Conservation (phyloP, 2,329 filamentous ascomycete genomes). For the Ophiostoma piceae region DNA sequence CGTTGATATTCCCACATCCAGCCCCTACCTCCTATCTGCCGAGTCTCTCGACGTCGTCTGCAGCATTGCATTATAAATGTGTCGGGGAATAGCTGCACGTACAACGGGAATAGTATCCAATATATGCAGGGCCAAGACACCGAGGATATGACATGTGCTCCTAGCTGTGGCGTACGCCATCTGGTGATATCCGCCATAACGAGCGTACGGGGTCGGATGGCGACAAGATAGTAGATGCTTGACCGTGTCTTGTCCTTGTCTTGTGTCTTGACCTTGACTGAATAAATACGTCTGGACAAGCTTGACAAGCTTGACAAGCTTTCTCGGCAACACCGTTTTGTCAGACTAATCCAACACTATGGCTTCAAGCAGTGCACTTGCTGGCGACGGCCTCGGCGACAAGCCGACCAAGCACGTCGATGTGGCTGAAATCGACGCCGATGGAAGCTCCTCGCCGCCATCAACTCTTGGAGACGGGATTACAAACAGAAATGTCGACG, state of each 20-base stretch:
- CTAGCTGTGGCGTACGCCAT: not conserved
- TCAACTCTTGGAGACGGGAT: not conserved
- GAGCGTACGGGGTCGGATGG: conserved; percentile 11
- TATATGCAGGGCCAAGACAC: not conserved
- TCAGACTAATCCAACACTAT: not conserved
- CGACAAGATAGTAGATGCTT: conserved; percentile 8
- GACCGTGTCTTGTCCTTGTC: not conserved
- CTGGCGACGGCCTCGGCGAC: not conserved
- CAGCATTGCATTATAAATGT: conserved; percentile 1
- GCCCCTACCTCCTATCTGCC: not conserved
- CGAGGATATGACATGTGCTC: not conserved
- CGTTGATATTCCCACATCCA: not conserved
- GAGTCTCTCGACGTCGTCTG: not conserved
- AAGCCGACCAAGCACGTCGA: not conserved
- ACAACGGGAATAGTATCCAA: not conserved
- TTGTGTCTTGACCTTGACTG: too few species aligned
- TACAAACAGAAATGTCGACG: not conserved
- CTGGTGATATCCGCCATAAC: conserved; percentile 14
- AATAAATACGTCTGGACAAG: not conserved
- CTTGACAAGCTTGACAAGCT: not conserved
- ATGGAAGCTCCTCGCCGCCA: not conserved
- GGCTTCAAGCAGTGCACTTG: not conserved
- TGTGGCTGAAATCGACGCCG: not conserved
- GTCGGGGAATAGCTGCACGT: not conserved
- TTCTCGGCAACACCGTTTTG: not conserved